A percentile compares a stretch with the other conserved stretches of the same genome.
Evolutionary conservation across 345 rosid genomes (phyloP).

Genomic region (Camelina sativa): DNA sequence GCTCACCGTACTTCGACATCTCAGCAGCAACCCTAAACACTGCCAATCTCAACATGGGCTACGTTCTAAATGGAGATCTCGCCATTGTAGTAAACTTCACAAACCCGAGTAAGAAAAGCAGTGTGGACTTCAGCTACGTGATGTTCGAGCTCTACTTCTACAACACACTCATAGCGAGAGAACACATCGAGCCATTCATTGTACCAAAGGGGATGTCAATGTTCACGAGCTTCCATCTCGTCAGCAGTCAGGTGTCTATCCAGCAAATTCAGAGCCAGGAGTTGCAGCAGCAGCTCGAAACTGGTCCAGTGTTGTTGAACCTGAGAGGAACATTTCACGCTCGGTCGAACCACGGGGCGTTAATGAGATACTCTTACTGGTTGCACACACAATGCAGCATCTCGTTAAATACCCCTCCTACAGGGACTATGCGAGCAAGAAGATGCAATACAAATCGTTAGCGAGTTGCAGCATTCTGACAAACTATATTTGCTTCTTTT

Average conservation of each 20-base stretch:
- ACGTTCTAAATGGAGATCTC: constrained; percentile 71
- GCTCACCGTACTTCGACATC: constrained; percentile 64
- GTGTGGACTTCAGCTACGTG: constrained; percentile 68
- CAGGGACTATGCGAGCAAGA: constrained; percentile 62
- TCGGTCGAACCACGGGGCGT: constrained; percentile 62
- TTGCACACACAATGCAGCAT: constrained; percentile 64
- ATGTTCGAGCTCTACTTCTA: constrained; percentile 67
- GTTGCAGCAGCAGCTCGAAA: constrained; percentile 58
- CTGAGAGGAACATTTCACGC: constrained; percentile 74
- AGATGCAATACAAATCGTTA: constrained; percentile 73
- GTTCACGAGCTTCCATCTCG: constrained; percentile 60
- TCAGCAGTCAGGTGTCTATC: constrained; percentile 80
- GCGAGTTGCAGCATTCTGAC: not conserved
- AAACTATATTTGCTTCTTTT: not conserved
- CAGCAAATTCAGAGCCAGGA: constrained; percentile 48
- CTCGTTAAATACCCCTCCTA: constrained; percentile 67
- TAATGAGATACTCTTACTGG: constrained; percentile 74
- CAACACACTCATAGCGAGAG: constrained; percentile 61
- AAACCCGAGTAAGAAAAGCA: constrained; percentile 79
- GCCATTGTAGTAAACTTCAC: constrained; percentile 78
- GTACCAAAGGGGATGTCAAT: constrained; percentile 51
- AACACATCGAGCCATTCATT: constrained; percentile 71
- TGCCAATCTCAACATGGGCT: constrained; percentile 74
- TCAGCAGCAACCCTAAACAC: constrained; percentile 70
- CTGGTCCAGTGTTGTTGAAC: constrained; percentile 56